Evolutionary conservation across 345 rosid species (phyloP), one percentile per base, ranked within the genome.

Genomic region (Angophora floribunda): DNA sequence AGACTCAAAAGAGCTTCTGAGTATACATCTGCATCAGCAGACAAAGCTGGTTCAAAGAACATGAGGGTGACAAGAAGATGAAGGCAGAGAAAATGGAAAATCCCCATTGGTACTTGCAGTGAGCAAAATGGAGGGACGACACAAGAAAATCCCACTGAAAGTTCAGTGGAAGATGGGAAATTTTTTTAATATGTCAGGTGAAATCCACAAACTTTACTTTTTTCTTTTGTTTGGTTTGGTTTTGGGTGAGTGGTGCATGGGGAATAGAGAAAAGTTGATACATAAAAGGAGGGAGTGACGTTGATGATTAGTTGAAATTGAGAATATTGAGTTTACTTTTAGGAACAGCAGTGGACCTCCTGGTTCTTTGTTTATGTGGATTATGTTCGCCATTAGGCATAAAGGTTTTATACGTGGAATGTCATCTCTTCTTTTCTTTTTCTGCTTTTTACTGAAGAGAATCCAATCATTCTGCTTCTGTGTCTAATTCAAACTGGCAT

Each of bases 1-100:
- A 97, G 92, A 93, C 88, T 92, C 85, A 95, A 89, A 51, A 97
- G 95, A 7, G 99, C 94, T 13, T 93, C 91, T 5, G 99, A 92
- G 88, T 92, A 96, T 86, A 94, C 94, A 89, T 96, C 99, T 88
- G 86, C 53, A 47, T 95, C 99, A 89, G 86, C 45, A 41, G 94
- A 92, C 79, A 87, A 89, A 41, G 89, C 89, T 30, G 80, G 87
- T 6, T 89, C 45, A 13, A 87, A 36, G 52, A 92, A 89, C 85
- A 87, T 26, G 52, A 88, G 89, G 86, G 47, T 47, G 65, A 93
- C 61, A 87, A 94, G 84, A 85, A 93, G 45, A 67, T 87, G 86
- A 52, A 91, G 88, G 92, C 79, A 88, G 59, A 86, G 92, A 85
- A 85, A 78, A 49, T 65, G 94, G 87, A 87, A 91, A 84, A 94